Evolutionary conservation across 441 rosid species (phyloP).

Genomic region (Jatropha multifida): DNA sequence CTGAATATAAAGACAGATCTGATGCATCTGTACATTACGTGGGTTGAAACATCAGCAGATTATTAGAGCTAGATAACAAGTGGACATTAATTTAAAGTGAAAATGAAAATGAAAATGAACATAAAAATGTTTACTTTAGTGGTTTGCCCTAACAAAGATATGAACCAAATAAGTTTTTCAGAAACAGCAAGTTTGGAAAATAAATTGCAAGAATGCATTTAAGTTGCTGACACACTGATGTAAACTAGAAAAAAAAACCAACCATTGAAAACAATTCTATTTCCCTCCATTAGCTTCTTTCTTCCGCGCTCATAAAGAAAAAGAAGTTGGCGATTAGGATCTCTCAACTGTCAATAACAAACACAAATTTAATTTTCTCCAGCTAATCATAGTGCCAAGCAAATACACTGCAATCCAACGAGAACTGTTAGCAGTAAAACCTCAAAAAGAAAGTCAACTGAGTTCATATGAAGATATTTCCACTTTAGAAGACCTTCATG

Average conservation of each 20-base stretch:
- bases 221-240: background rate
- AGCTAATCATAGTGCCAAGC: background rate
- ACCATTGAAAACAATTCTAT: constrained; percentile 67
- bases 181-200: background rate
- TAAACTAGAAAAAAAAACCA: constrained; percentile 10
- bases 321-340: constrained; percentile 46
- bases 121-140: background rate
- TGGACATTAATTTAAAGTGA: background rate
- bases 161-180: background rate
- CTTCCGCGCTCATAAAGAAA: constrained; percentile 71
- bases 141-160: background rate
- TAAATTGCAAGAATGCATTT: background rate
- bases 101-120: background rate
- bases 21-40: constrained; percentile 50
- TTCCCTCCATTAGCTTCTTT: constrained; percentile 74
- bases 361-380: constrained; percentile 52
- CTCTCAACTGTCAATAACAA: constrained; percentile 40
- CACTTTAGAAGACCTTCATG: constrained; percentile 92
- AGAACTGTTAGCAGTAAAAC: background rate
- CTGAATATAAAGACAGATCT: constrained; percentile 57
- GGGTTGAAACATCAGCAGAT: background rate
- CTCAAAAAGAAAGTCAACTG: constrained; percentile 66
- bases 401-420: background rate
- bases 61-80: background rate
- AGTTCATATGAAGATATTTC: constrained; percentile 87